Evolutionary conservation across 1,139 yeast genomes (phyloP).

Genomic region (Blastobotrys indianensis): DNA sequence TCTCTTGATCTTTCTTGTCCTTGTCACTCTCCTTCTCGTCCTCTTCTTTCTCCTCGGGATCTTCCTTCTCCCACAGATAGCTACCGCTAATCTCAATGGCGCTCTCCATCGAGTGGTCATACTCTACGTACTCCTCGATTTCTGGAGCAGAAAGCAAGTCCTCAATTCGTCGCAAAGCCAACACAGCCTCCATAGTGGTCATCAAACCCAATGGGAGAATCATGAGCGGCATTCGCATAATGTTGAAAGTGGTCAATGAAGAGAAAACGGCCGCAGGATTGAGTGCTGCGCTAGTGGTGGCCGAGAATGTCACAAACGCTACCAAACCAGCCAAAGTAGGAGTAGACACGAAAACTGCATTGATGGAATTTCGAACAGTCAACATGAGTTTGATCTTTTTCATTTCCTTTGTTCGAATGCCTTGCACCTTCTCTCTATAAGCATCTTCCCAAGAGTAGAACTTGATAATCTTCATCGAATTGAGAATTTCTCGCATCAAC

Average conservation of each 20-base stretch:
- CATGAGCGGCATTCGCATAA: slow-evolving; percentile 63
- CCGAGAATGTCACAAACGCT: slow-evolving; percentile 67
- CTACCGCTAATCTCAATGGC: slow-evolving; percentile 46
- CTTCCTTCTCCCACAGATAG: slow-evolving; percentile 63
- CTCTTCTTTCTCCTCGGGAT: slow-evolving; percentile 20
- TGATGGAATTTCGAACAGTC: slow-evolving; percentile 46
- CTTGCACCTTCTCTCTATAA: slow-evolving; percentile 43
- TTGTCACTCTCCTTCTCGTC: slow-evolving; percentile 24
- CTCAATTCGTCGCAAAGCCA: slow-evolving; percentile 57
- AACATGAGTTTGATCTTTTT: slow-evolving; percentile 29
- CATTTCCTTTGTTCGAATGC: slow-evolving; percentile 44
- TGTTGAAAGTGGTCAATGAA: slow-evolving; percentile 68
- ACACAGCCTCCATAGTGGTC: slow-evolving; percentile 59
- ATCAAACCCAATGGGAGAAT: slow-evolving; percentile 64
- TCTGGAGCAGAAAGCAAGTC: slow-evolving; percentile 45
- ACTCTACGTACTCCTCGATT: slow-evolving; percentile 31
- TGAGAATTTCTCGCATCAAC: slow-evolving; percentile 57
- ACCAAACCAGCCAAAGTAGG: slow-evolving; percentile 66
- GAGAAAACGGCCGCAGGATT: slow-evolving; percentile 73
- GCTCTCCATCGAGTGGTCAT: slow-evolving; percentile 28
- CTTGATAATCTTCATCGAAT: slow-evolving; percentile 62
- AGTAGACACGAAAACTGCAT: slow-evolving; percentile 54
- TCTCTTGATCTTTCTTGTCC: slow-evolving; percentile 1
- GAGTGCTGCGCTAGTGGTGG: slow-evolving; percentile 47
- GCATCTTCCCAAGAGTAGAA: slow-evolving; percentile 72